Evolutionary conservation across 1,284 basidiomycete genomes (phyloP).

Genomic region (Phylloporus gajari): DNA sequence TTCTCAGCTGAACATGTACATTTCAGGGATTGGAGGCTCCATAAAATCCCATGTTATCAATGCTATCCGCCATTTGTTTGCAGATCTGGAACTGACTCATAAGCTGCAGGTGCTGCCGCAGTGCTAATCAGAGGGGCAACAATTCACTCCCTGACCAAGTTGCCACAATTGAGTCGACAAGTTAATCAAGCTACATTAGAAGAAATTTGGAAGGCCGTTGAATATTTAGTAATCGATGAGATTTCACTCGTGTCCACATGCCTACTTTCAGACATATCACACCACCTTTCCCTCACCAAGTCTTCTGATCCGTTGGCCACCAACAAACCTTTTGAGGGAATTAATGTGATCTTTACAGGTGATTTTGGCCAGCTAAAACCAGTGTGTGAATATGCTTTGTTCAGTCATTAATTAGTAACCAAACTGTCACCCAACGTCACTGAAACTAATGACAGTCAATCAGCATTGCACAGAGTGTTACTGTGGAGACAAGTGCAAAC

Average conservation of each 20-base stretch:
- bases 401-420: not conserved
- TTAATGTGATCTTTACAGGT: too few relatives aligned
- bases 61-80: not conserved
- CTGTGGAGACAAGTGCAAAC: not conserved
- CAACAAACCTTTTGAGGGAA: too few relatives aligned
- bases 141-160: not conserved
- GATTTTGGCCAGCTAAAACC: too few relatives aligned
- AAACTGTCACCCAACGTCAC: not conserved
- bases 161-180: not conserved
- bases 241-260: not conserved
- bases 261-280: not conserved
- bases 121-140: not conserved
- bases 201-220: not conserved
- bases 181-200: not conserved
- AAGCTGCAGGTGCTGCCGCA: not conserved
- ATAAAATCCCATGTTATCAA: not conserved
- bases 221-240: not conserved
- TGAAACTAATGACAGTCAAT: not conserved
- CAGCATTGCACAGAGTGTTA: not conserved
- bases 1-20: not conserved
- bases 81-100: not conserved
- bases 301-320: not conserved
- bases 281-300: not conserved
- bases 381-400: not conserved
- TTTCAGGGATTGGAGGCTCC: not conserved